Evolutionary conservation across 2,329 filamentous ascomycete genomes (phyloP).

Genomic region (Xylaria sp.): DNA sequence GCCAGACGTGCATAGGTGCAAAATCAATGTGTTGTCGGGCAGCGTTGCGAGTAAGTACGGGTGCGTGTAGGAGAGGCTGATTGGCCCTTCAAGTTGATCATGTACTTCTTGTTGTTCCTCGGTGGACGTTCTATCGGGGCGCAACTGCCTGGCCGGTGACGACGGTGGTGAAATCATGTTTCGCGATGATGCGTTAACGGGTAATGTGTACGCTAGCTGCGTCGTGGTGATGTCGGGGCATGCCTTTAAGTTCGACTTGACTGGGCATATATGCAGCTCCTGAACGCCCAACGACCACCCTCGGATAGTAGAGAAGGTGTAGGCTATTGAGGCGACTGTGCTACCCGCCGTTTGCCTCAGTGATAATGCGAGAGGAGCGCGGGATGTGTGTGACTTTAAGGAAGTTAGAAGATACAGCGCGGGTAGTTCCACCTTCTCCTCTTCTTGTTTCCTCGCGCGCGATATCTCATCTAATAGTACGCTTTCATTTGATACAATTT

Average conservation of each 20-base stretch:
- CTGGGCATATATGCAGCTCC: constrained; percentile 74
- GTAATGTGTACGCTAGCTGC: constrained; percentile 55
- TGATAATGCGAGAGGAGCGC: constrained; percentile 83
- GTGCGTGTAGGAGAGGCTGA: constrained; percentile 76
- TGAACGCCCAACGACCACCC: constrained; percentile 95
- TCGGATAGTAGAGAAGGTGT: constrained; percentile 79
- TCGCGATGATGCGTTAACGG: constrained; percentile 44
- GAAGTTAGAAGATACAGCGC: constrained; percentile 76
- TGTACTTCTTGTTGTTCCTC: constrained; percentile 9
- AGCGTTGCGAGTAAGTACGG: constrained; percentile 88
- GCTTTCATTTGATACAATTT: background rate
- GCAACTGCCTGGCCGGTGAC: constrained; percentile 40
- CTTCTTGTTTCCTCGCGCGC: constrained; percentile 5
- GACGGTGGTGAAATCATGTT: constrained; percentile 39
- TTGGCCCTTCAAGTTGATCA: constrained; percentile 60
- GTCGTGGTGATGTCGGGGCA: constrained; percentile 53
- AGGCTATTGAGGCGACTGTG: constrained; percentile 86
- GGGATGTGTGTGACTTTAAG: constrained; percentile 81
- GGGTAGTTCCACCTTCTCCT: constrained; percentile 31
- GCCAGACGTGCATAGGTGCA: constrained; percentile 83
- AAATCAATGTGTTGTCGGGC: constrained; percentile 85
- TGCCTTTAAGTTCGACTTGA: constrained; percentile 43
- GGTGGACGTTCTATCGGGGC: background rate
- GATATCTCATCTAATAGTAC: constrained; percentile 1
- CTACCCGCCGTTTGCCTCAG: constrained; percentile 73